These are phyloP conservation scores for Hypomontagnella monticulosa DNA, from an alignment of 495 filamentous ascomycete genomes.

Conservation along the genomic window DNA sequence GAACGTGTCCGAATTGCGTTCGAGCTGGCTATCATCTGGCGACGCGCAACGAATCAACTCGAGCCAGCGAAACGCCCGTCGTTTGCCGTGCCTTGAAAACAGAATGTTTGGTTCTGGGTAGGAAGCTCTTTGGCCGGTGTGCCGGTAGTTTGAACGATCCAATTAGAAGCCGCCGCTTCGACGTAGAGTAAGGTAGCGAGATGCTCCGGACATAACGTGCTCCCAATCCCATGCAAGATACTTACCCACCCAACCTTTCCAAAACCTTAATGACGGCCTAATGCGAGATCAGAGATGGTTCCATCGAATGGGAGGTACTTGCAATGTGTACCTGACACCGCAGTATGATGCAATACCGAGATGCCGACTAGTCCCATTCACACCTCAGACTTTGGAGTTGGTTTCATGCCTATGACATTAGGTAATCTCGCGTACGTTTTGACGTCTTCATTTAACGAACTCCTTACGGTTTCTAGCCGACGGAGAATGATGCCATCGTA, in stretches of 20 bases:
- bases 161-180: constrained; percentile 2
- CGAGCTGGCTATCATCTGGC: constrained; percentile 13
- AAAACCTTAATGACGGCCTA: constrained; percentile 9
- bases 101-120: not conserved
- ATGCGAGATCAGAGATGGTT: constrained; percentile 20
- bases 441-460: not conserved
- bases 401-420: not conserved
- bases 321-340: not conserved
- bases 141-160: constrained; percentile 14
- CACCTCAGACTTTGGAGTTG: not conserved
- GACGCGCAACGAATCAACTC: constrained; percentile 3
- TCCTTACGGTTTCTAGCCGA: too few species aligned
- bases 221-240: constrained; percentile 13
- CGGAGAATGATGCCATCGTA: too few species aligned
- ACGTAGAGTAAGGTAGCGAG: not conserved
- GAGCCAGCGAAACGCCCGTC: constrained; percentile 12
- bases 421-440: not conserved
- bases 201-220: not conserved
- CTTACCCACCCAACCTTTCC: constrained; percentile 8
- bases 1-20: constrained; percentile 25
- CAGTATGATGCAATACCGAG: constrained; percentile 18
- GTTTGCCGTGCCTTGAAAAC: constrained; percentile 3
- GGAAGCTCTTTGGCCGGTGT: not conserved
- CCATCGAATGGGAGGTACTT: constrained; percentile 3
- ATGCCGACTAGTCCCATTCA: constrained; percentile 2